These are phyloP conservation scores for Colletotrichum tropicicola DNA, from an alignment of 2,329 filamentous ascomycete genomes.

Conservation along the genomic window DNA sequence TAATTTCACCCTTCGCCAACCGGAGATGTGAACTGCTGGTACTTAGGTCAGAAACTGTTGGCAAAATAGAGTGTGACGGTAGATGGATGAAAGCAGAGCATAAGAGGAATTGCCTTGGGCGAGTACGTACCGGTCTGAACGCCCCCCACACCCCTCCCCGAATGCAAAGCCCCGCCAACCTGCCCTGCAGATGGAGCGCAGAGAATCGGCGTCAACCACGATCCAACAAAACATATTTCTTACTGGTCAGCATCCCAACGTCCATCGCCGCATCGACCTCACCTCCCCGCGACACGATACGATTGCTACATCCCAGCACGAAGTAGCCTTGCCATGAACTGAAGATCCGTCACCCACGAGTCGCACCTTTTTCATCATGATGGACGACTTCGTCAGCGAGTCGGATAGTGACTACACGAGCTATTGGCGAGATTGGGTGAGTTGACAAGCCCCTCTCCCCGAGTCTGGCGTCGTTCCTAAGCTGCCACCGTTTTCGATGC, in stretches of 20 bases:
- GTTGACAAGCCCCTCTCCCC: no score
- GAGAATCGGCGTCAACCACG: constrained; percentile 10
- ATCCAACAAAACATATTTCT: background rate
- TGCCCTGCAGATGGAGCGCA: constrained; percentile 18
- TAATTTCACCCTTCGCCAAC: no score
- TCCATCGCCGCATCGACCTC: background rate
- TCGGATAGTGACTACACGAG: constrained; percentile 99
- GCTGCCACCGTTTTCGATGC: background rate
- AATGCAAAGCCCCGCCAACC: constrained; percentile 24
- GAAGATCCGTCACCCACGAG: constrained; percentile 16
- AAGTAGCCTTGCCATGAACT: constrained; percentile 16
- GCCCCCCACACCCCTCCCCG: constrained; percentile 7
- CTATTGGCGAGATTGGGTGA: constrained; percentile 99
- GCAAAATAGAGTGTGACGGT: no score
- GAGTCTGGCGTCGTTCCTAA: background rate
- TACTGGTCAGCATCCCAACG: background rate
- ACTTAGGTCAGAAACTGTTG: no score
- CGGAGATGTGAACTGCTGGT: no score
- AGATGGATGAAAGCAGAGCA: no score
- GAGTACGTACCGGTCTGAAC: background rate
- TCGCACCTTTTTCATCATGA: constrained; percentile 50
- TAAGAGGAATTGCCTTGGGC: no score
- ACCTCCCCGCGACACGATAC: background rate
- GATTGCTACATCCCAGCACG: background rate
- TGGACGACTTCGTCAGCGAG: constrained; percentile 98